Base-by-base conservation (phyloP, 2,329 filamentous ascomycete species). In the Talaromyces sp. region DNA sequence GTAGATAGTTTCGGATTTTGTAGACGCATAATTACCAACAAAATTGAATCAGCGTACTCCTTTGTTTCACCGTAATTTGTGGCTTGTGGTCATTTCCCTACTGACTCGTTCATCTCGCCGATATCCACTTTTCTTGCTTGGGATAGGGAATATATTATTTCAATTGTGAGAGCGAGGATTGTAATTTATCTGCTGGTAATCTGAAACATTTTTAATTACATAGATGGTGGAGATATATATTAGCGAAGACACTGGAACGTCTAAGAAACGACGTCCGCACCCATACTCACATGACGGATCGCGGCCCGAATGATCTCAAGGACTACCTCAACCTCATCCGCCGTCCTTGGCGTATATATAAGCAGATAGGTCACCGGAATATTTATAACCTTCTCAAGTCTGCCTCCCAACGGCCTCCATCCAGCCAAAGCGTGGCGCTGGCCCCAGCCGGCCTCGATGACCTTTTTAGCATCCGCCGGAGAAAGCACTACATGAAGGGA, bases 401-500 rank as follows among this genome's bases (percentile, higher is more conserved):
- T 87, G 88, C 71, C 86, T 85, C 8, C 90, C 75, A 57, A 76
- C 71, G n/a, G 76, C 73, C 13, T 80, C 72, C 79, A 96, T 88
- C 1, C 90, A 66, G 62, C 35, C 9, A 64, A 50, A 8, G 62
- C 50, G 27, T 64, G 62, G 11, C 62, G 50, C 54, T 64, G 62
- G 31, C 41, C 93, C 92, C 92, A 96, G 1, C 91, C 90, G 67
- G 87, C 87, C 69, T 88, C 84, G 27, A 96, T 79, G 19, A 95
- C 84, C 70, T 83, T 86, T 61, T 90, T 90, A 73, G 96, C 92
- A 74, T 96, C 92, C 41, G 89, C 85, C 0, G 91, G 91, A 69
- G 95, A 90, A 64, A 96, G 80, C 49, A 87, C 89, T 78, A 94
- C 81, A 77, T 96, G 92, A 83, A 94, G 81, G 0, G 87, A 90